Evolutionary conservation across 306 rosid species (phyloP).

Genomic region (Quercus mongolica): DNA sequence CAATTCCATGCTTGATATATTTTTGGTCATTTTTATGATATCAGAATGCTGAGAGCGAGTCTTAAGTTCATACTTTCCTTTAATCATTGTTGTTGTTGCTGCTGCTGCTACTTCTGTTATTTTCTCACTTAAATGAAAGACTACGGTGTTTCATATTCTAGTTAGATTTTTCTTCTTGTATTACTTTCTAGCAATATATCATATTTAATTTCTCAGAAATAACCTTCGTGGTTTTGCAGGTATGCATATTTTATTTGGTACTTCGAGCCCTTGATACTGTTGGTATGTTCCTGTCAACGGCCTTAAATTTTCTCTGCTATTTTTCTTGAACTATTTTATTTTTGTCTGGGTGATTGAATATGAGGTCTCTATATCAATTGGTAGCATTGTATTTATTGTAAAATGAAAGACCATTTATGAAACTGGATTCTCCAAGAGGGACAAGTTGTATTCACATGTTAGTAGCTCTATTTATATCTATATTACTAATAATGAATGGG

Average conservation of each 20-base stretch:
- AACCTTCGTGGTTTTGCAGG: conserved; percentile 53
- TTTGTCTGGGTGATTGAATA: neutral
- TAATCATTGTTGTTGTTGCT: neutral
- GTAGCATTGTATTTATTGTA: neutral
- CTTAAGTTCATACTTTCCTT: neutral
- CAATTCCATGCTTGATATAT: neutral
- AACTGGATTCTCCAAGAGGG: neutral
- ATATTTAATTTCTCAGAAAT: neutral
- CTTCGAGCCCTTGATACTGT: conserved; percentile 96
- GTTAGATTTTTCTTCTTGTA: neutral
- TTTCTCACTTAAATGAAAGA: neutral
- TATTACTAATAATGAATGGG: neutral
- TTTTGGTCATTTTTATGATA: neutral
- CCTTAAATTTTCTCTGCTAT: neutral
- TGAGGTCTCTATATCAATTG: neutral
- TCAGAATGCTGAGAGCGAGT: neutral
- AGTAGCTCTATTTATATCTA: neutral
- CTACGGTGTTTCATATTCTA: neutral
- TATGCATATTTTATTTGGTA: conserved; percentile 88
- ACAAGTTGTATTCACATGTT: neutral
- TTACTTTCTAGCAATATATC: neutral
- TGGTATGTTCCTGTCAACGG: conserved; percentile 53
- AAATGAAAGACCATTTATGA: neutral
- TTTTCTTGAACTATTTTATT: neutral
- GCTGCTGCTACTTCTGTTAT: neutral